Evolutionary conservation across 148 eudicot genomes (phyloP).

Genomic region (Pharnaceum exiguum): DNA sequence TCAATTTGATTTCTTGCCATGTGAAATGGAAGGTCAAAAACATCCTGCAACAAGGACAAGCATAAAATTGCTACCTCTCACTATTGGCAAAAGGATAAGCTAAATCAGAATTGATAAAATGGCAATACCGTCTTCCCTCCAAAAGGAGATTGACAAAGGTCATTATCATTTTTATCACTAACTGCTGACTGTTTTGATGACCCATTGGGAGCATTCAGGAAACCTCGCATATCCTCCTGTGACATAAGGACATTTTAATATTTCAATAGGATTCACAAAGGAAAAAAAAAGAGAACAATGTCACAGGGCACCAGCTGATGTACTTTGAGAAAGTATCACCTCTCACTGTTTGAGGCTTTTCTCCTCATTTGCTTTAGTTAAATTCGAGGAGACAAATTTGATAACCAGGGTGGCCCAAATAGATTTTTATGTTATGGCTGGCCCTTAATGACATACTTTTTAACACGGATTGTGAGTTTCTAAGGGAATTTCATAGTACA

Average conservation of each 20-base stretch:
- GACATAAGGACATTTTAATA: constrained; percentile 3
- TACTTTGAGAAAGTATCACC: too few species aligned
- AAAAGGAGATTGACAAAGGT: constrained; percentile 80
- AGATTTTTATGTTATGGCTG: too few species aligned
- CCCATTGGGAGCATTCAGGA: constrained; percentile 90
- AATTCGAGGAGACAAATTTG: too few species aligned
- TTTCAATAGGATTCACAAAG: not conserved
- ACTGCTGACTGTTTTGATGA: constrained; percentile 57
- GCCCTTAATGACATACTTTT: too few species aligned
- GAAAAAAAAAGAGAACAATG: not conserved
- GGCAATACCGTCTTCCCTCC: constrained; percentile 88
- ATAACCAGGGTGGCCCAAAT: too few species aligned
- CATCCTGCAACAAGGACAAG: constrained; percentile 51
- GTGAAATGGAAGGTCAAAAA: constrained; percentile 95
- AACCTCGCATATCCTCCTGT: constrained; percentile 99
- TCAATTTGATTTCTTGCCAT: constrained; percentile 97
- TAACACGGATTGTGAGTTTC: too few species aligned
- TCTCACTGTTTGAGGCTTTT: too few species aligned
- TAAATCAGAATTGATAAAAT: not conserved
- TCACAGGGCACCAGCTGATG: not conserved
- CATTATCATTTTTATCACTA: constrained; percentile 51
- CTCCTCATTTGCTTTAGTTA: too few species aligned
- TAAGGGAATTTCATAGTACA: too few species aligned
- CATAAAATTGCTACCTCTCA: not conserved
- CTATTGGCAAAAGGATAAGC: not conserved